Base-by-base conservation (phyloP, 139 green algal species). In the Zygnema cylindricum region DNA sequence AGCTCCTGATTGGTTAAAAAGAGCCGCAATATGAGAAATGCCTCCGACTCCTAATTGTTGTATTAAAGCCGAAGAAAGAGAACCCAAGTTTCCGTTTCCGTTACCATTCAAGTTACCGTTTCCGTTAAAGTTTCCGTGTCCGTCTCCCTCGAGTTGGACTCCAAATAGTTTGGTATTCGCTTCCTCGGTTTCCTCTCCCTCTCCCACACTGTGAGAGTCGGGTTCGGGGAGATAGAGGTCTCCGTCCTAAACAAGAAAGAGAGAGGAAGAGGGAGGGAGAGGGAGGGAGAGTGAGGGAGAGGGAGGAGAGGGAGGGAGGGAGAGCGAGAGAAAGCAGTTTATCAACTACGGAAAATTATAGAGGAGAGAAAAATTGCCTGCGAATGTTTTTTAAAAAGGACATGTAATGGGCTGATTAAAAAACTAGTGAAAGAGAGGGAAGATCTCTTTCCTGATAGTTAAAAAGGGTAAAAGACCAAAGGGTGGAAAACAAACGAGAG, bases 81-180 rank as follows among this genome's bases (percentile, higher is more conserved):
- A 43, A 36, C 63, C 22, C 3, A 39, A 32, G 33, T 69, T 32
- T 11, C 23, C n/a, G 16, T 43, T 76, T 38, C 30, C 35, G 7
- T 36, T 76, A 11, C 71, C 71, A 16, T 79, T 43, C 71, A 54
- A 40, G 71, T 16, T 63, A 16, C 49, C 49, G 7, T 25, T 63
- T 63, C 7, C 49, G 16, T 7, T 25, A 7, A 7, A 7, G 7
- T 63, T 7, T 63, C 49, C 49, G 49, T 63, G 7, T 63, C 49
- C 49, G 7, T 63, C 71, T 3, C 71, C 36, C 38, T 84, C 77
- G 2, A 84, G 25, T 3, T 84, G 41, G 22, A 84, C 77, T 35
- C 77, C 77, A 38, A 84, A 84, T 7, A 84, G 77, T 33, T 84
- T 84, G 16, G 77, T 84, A 7, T 54, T 84, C 3, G 41, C 76